Base-by-base conservation (phyloP, 371 early-diverging fungal species). In the Syncephalastrum sp. region DNA sequence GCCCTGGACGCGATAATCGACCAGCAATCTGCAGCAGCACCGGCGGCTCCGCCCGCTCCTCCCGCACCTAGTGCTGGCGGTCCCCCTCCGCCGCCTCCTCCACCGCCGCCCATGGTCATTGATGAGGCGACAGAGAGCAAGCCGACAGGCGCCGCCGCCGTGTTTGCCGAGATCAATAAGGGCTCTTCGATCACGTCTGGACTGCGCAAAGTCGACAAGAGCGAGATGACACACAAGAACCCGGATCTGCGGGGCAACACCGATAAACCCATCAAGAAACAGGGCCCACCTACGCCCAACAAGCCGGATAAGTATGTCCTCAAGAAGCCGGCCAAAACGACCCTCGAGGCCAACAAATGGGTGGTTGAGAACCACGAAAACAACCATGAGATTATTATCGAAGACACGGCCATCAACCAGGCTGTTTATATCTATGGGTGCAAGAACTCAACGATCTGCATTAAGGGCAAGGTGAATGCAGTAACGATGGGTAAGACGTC, bases 161-260 rank as follows among this genome's bases (percentile, higher is more conserved):
- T 98, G 33, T 93, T 96, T 77, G 89, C 88, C 43, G 90, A 91
- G 50, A 75, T 98, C 72, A 97, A 94, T 80, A 82, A 88, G 55
- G 97, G 94, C 47, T 77, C 77, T 42, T 70, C 61, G 25, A 78
- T 96, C 51, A 96, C 96, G 7, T 62, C 90, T 21, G 89, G 88
- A 14, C 77, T 98, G 62, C 88, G 90, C 53, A 96, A 96, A 75
- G 98, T 98, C 1, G 95, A 95, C 59, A 91, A 88, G 77, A 84
- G 83, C 53, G 88, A 97, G 69, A 96, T 96, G 97, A 96, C 96
- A 13, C 96, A 96, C 82, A 97, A 97, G 76, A 96, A 96, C 79
- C 97, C 97, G 1, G 83, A 78, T 16, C 72, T 96, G 16, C 85
- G 96, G 21, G 65, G 79, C 41, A 76, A 84, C 29, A 71, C 81